Conservation (phyloP, 2,329 filamentous ascomycete genomes). For the Neocucurbitaria cava region DNA sequence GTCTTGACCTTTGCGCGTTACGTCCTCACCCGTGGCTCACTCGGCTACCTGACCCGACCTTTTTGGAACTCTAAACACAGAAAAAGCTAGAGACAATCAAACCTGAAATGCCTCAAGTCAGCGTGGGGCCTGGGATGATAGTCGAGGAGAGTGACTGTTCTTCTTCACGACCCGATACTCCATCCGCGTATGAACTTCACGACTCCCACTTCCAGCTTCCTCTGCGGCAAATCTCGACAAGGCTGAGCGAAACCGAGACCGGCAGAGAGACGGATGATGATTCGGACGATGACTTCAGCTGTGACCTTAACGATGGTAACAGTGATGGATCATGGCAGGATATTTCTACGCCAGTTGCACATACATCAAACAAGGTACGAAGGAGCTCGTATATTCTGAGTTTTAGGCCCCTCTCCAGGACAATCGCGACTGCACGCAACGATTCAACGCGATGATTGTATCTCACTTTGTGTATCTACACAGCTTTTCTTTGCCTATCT, state of each 20-base stretch:
- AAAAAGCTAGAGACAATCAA: background rate
- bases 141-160: background rate
- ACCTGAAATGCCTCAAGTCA: background rate
- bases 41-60: background rate
- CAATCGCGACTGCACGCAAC: too few relatives aligned
- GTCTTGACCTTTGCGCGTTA: background rate
- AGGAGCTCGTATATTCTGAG: too few relatives aligned
- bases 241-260: constrained; percentile 1
- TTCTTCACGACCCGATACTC: background rate
- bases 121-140: background rate
- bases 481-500: too few relatives aligned
- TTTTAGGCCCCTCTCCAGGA: too few relatives aligned
- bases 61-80: background rate
- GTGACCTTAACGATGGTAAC: background rate
- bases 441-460: too few relatives aligned
- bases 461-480: too few relatives aligned
- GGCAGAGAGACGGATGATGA: background rate
- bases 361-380: background rate
- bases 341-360: background rate
- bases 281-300: background rate
- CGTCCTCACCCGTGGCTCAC: too few relatives aligned
- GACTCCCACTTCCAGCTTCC: background rate
- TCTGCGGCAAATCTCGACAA: background rate
- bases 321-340: background rate
- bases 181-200: background rate